Base-by-base conservation (phyloP, 2,329 filamentous ascomycete species). In the Blastomyces silverae region DNA sequence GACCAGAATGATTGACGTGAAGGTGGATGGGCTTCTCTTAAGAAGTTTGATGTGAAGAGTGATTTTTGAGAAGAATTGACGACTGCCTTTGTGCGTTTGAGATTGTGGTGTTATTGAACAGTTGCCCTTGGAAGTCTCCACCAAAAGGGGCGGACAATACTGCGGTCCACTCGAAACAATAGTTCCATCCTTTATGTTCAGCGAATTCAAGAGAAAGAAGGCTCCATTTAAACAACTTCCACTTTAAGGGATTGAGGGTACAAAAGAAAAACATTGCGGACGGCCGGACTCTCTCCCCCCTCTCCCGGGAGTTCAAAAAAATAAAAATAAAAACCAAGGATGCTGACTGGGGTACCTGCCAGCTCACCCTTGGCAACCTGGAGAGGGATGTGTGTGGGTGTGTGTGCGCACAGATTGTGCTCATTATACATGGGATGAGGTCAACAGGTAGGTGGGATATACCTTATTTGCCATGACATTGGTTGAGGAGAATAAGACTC, bases 161-260 rank as follows among this genome's bases (percentile, higher is more conserved):
- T 44, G 11, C 22, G n/a, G 37, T 7, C 37, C 39, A 44, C 57
- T 44, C 22, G 31, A 59, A 44, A 59, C 37, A 20, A 42, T 31
- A 42, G n/a, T 3, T 22, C 39, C 11, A 44, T 59, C 22, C 37
- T 28, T 25, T 46, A 46, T 44, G 39, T 22, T 20, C 22, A 46
- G 53, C 53, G 31, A 59, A 59, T 44, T 46, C n/a, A 25, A 28
- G 57, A 44, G 57, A 59, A 44, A 31, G 37, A 59, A 39, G 13
- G 57, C n/a, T 42, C n/a, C 39, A 59, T 59, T 59, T 42, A 44
- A 59, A 8, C 34, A 58, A 58, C 25, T 58, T 25, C n/a, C 34
- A 42, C 13, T n/a, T 15, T 6, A 58, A 58, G 6, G 15, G 13
- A 58, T 42, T 17, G 20, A 56, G 22, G 6, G 10, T 39, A 57